Evolutionary conservation across 768 basidiomycete genomes (phyloP), one percentile per base, ranked within the genome.

Genomic region (Leccinum imitatum): DNA sequence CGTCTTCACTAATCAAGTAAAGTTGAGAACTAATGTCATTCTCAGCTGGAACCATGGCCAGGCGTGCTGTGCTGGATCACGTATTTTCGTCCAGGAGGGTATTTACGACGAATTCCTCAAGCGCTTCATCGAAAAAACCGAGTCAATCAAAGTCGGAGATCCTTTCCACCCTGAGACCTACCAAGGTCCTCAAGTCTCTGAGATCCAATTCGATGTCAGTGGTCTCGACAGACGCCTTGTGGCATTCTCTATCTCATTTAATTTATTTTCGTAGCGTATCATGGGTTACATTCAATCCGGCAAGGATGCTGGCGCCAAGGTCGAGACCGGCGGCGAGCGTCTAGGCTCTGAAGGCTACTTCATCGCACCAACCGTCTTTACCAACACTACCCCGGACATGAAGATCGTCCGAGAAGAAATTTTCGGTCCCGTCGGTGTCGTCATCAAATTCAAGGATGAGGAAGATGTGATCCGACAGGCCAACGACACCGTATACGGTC

Each of bases 401-500:
- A 86, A 83, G 73, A 90, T 93, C 58, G 87, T 89, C 13, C 71
- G 71, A 57, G 87, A 89, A 66, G 85, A 93, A 73, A 91, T 92
- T 62, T 92, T 93, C 64, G 90, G 90, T 3, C 90, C 91, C 6
- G 89, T 92, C 46, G 84, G 84, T 57, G 89, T 87, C 27, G 75
- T 94, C 41, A 82, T 87, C 77, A 87, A 86, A 70, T 93, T 94
- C 77, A 82, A 86, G 67, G 80, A 83, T 54, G 85, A 84, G 61
- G 80, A 83, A 64, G 85, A 90, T 59, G 86, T 86, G 41, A 75
- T 91, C 65, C 73, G 72, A 51, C 81, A 84, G 68, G 96, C 93
- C 27, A 99, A 99, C 75, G 88, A 96, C 71, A 89, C 91, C 0
- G 68, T 78, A 53, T 96, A 95, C 73, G 95, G 95, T 59, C 84